A percentile compares a stretch with the other conserved stretches of the same genome.
phyloP scores from a whole-genome alignment of 1,284 basidiomycete species.

The Apiotrichum montevideense region DNA sequence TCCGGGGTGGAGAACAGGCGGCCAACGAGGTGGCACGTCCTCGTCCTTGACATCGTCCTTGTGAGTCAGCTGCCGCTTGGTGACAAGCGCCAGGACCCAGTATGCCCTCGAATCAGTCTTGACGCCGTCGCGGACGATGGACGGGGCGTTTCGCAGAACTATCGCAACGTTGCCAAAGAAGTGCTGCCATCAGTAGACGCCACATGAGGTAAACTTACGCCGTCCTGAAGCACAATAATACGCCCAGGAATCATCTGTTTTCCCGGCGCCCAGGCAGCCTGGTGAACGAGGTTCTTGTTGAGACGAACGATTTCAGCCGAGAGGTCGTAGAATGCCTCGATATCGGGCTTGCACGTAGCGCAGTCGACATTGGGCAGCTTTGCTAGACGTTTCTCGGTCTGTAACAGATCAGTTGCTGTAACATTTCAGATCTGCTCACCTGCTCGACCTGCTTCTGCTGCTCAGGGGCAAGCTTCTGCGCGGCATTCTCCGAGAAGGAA shows the following conservation, averaged over 20 bases:
- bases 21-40: slow-evolving; percentile 68
- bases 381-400: slow-evolving; percentile 71
- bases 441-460: slow-evolving; percentile 81
- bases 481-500: slow-evolving; percentile 95
- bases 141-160: slow-evolving; percentile 64
- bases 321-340: slow-evolving; percentile 73
- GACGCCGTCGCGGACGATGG: slow-evolving; percentile 44
- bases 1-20: slow-evolving; percentile 54
- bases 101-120: slow-evolving; percentile 55
- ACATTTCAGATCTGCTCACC: slow-evolving; percentile 49
- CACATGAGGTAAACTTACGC: slow-evolving; percentile 52
- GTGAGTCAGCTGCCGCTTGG: slow-evolving; percentile 56
- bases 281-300: slow-evolving; percentile 62
- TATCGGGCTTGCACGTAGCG: slow-evolving; percentile 61
- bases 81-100: slow-evolving; percentile 65
- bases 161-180: slow-evolving; percentile 70
- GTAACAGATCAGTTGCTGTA: slow-evolving; percentile 1
- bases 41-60: slow-evolving; percentile 57
- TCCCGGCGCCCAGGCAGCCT: slow-evolving; percentile 57
- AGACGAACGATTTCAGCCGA: slow-evolving; percentile 60
- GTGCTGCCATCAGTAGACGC: slow-evolving; percentile 53
- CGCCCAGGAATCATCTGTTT: slow-evolving; percentile 69
- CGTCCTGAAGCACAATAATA: slow-evolving; percentile 75
- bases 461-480: slow-evolving; percentile 85
- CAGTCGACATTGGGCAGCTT: slow-evolving; percentile 65